phyloP scores from a whole-genome alignment of 371 early-diverging fungal genomes.

The Mucor plumbeus region DNA sequence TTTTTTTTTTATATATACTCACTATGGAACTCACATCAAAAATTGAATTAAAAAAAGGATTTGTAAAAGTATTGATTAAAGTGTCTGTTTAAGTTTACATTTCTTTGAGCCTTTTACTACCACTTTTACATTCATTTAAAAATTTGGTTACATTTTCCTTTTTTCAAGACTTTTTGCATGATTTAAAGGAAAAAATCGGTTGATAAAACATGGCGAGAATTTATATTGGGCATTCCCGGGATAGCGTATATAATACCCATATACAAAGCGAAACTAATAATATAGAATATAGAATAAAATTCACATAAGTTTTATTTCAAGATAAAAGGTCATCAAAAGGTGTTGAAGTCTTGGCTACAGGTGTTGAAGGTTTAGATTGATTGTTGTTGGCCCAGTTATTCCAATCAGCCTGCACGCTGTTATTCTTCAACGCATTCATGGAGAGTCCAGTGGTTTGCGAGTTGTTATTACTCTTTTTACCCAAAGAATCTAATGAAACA shows the following conservation, averaged over 20 bases:
- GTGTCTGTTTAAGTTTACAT: neutral
- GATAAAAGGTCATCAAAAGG: constrained; percentile 52
- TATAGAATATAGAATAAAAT: no score
- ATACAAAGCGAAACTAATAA: no score
- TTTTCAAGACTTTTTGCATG: no score
- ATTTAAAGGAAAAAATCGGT: no score
- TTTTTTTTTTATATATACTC: constrained; percentile 2
- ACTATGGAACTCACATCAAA: neutral
- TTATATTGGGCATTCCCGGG: no score
- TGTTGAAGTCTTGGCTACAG: constrained; percentile 26
- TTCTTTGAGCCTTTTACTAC: neutral
- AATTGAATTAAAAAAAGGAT: constrained; percentile 9
- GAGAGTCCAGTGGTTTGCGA: constrained; percentile 54
- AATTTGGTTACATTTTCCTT: no score
- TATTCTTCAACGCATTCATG: constrained; percentile 63
- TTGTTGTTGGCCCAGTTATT: constrained; percentile 43
- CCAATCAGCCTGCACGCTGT: constrained; percentile 47
- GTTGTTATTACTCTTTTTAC: constrained; percentile 42
- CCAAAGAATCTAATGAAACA: constrained; percentile 63
- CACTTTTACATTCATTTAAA: no score
- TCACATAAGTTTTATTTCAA: constrained; percentile 5
- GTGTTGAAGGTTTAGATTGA: constrained; percentile 13
- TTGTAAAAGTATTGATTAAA: neutral
- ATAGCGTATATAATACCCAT: no score
- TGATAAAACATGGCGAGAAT: no score